Percentiles rank a stretch among this genome's conserved stretches.
phyloP scores from a whole-genome alignment of 2,329 filamentous ascomycete genomes.

The Periconia sp. region DNA sequence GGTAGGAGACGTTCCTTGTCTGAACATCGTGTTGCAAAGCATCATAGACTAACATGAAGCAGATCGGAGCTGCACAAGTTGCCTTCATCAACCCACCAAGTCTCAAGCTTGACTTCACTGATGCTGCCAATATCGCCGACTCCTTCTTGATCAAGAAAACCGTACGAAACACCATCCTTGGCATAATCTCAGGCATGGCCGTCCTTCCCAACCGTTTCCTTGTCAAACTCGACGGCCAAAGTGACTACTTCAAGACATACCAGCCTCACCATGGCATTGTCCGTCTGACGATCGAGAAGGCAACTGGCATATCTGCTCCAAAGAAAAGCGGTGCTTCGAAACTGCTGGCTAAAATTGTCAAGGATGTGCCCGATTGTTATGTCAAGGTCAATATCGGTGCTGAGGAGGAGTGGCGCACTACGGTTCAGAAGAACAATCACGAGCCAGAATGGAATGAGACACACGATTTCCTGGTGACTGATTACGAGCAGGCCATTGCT shows the following conservation, averaged over 20 bases:
- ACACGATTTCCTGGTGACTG: constrained; percentile 55
- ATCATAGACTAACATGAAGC: constrained; percentile 9
- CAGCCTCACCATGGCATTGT: constrained; percentile 52
- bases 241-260: constrained; percentile 58
- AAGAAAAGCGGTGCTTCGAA: constrained; percentile 49
- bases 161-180: constrained; percentile 54
- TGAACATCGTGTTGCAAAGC: neutral
- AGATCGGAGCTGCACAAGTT: constrained; percentile 58
- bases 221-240: constrained; percentile 54
- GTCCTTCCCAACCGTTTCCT: constrained; percentile 59
- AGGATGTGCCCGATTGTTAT: constrained; percentile 57
- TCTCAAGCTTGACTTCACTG: constrained; percentile 56
- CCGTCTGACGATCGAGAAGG: constrained; percentile 52
- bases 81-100: constrained; percentile 57
- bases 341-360: constrained; percentile 52
- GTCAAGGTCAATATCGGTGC: constrained; percentile 53
- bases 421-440: constrained; percentile 49
- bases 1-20: constrained; percentile 33
- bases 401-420: constrained; percentile 53
- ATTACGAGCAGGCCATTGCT: constrained; percentile 52
- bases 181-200: constrained; percentile 53
- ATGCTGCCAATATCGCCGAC: constrained; percentile 55
- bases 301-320: constrained; percentile 46
- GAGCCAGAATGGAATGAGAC: constrained; percentile 57
- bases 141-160: constrained; percentile 49